These are phyloP conservation scores for Hyaloscypha finlandica DNA, from an alignment of 495 filamentous ascomycete species.

Conservation along the genomic window DNA sequence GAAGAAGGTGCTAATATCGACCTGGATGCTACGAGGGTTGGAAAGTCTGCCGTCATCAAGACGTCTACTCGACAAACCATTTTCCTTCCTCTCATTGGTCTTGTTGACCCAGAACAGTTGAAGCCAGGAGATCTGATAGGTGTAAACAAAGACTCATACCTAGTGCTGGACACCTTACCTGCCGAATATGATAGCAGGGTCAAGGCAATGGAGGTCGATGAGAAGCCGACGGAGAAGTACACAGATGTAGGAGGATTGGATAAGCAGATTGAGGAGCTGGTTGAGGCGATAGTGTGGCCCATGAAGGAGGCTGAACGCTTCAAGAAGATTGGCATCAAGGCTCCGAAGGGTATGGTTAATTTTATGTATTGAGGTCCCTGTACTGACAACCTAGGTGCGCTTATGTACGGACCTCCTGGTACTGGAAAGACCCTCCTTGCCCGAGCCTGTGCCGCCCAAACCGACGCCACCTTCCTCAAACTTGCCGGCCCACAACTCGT, in stretches of 20 bases:
- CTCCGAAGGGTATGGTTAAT: slow-evolving; percentile 81
- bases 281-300: slow-evolving; percentile 99
- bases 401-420: slow-evolving; percentile 98
- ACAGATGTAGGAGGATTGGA: slow-evolving; percentile 95
- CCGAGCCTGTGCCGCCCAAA: slow-evolving; percentile 95
- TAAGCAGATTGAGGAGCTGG: slow-evolving; percentile 99
- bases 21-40: slow-evolving; percentile 92
- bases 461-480: slow-evolving; percentile 98
- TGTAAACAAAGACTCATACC: slow-evolving; percentile 99
- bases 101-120: slow-evolving; percentile 90
- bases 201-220: slow-evolving; percentile 99
- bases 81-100: slow-evolving; percentile 95
- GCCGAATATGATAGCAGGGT: slow-evolving; percentile 99
- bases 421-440: slow-evolving; percentile 94
- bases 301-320: slow-evolving; percentile 99
- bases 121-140: slow-evolving; percentile 96
- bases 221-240: slow-evolving; percentile 99
- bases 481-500: slow-evolving; percentile 98
- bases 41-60: slow-evolving; percentile 99
- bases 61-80: slow-evolving; percentile 99
- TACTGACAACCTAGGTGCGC: slow-evolving; percentile 61
- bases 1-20: slow-evolving; percentile 99
- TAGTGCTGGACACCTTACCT: slow-evolving; percentile 95
- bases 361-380: neutral
- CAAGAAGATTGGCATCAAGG: slow-evolving; percentile 99